Base-by-base conservation (phyloP, 257 asterid species). In the Verbena officinalis region DNA sequence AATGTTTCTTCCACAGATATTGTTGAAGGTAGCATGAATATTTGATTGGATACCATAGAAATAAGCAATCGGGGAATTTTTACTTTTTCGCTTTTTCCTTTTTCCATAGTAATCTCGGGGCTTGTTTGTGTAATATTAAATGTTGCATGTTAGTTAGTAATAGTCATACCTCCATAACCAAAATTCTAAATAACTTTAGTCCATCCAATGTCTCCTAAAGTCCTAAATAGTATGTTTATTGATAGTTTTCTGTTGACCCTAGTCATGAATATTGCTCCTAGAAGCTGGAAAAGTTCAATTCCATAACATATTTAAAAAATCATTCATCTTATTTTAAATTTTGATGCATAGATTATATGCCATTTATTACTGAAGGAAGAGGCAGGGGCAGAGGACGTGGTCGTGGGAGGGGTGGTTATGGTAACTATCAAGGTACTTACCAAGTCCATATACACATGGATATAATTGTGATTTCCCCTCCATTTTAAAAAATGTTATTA, bases 341-440 rank as follows among this genome's bases (percentile, higher is more conserved):
- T 12, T 48, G 16, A 58, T 68, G 54, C 4, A 7, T 36, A 49
- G 67, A 59, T 68, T 10, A 48, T 36, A 2, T 73, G 34, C 76
- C 74, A 40, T 27, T 36, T 56, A 21, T 64, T 55, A 64, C 48
- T 17, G 48, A 79, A 65, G 77, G 76, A 0, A 20, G 80, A 46
- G 78, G 83, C 11, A 8, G 55, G 24, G 84, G 81, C 38, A 51
- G 71, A 52, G 70, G 61, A n/a, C 52, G 50, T 38, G 70, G 61
- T 24, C 53, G 53, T 9, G 53, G 52, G n/a, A 52, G 70, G 27
- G 62, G 62, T 65, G 23, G 70, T 14, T 52, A 65, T 40, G 62
- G 62, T 53, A 15, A 65, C 42, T 77, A 69, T 71, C 81, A 74
- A 83, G 87, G 87, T 82, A 49, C 59, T 42, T 22, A 11, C 65